These are phyloP conservation scores for Haematococcus lacustris DNA, from an alignment of 139 green algal genomes.

Conservation along the genomic window DNA sequence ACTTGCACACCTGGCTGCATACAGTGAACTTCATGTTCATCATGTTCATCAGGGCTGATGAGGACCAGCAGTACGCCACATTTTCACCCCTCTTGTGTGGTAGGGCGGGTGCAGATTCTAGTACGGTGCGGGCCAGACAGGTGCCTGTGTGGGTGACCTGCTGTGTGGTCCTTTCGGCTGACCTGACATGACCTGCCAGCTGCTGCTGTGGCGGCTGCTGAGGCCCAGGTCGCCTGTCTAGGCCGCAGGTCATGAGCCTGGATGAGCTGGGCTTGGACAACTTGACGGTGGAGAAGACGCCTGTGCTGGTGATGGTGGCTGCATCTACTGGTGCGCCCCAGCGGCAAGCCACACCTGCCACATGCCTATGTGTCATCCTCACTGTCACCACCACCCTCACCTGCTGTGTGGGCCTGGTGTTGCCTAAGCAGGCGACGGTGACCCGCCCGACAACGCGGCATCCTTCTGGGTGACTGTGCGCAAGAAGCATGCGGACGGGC, in stretches of 20 bases:
- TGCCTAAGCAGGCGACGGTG: constrained; percentile 73
- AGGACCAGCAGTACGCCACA: too few species aligned
- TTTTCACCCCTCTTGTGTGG: too few species aligned
- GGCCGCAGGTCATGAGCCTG: constrained; percentile 42
- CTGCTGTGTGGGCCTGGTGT: too few species aligned
- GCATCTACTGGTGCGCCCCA: constrained; percentile 42
- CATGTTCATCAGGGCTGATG: too few species aligned
- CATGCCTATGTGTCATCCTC: constrained; percentile 38
- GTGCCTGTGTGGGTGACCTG: too few species aligned
- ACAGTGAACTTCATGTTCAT: too few species aligned
- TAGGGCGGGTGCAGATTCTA: background rate
- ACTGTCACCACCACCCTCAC: constrained; percentile 59
- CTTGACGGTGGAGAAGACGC: constrained; percentile 24
- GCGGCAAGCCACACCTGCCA: too few species aligned
- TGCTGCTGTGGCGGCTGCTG: too few species aligned
- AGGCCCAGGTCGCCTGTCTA: too few species aligned
- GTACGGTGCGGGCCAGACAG: too few species aligned
- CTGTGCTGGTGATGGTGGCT: constrained; percentile 46
- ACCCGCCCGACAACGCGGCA: constrained; percentile 86
- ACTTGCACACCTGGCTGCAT: too few species aligned
- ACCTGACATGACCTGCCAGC: background rate
- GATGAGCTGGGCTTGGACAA: constrained; percentile 71
- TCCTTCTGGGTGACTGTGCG: constrained; percentile 60
- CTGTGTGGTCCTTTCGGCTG: too few species aligned
- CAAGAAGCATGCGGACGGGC: constrained; percentile 19